These are phyloP conservation scores for Sporothrix brasiliensis DNA, from an alignment of 2,329 filamentous ascomycete genomes.

Conservation along the genomic window DNA sequence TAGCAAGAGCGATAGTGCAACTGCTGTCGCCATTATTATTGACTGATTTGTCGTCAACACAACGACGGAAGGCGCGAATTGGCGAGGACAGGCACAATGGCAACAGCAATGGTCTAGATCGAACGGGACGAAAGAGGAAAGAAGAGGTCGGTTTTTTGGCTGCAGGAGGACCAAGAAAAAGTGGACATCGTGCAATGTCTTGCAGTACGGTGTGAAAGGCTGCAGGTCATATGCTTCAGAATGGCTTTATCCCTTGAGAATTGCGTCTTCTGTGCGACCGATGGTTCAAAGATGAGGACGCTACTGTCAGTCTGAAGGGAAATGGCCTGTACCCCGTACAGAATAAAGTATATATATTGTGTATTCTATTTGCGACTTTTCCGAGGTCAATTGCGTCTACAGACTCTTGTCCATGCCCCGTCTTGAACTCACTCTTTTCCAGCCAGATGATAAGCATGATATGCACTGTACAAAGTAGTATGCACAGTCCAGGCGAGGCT, in stretches of 20 bases:
- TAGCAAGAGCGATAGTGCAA: not conserved
- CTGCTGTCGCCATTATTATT: no score
- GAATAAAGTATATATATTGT: not conserved
- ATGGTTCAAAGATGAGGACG: not conserved
- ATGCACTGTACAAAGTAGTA: not conserved
- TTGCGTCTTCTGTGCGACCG: slow-evolving; percentile 17
- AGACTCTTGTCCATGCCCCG: not conserved
- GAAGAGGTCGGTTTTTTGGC: slow-evolving; percentile 20
- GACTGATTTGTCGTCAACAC: no score
- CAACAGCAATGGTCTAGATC: slow-evolving; percentile 27
- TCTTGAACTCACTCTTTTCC: not conserved
- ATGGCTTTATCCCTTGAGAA: not conserved
- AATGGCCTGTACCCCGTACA: no score
- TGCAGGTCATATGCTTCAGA: not conserved
- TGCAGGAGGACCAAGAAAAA: slow-evolving; percentile 24
- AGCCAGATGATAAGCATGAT: not conserved
- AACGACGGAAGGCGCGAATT: not conserved
- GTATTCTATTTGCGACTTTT: not conserved
- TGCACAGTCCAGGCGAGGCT: slow-evolving; percentile 22
- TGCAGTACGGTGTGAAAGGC: slow-evolving; percentile 23
- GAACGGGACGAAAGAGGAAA: slow-evolving; percentile 27
- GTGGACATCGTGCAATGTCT: slow-evolving; percentile 27
- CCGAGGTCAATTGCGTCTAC: not conserved
- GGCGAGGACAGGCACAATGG: not conserved
- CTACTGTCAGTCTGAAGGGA: no score